These are phyloP conservation scores for Circinella umbellata DNA, from an alignment of 371 early-diverging fungal genomes.

Conservation along the genomic window DNA sequence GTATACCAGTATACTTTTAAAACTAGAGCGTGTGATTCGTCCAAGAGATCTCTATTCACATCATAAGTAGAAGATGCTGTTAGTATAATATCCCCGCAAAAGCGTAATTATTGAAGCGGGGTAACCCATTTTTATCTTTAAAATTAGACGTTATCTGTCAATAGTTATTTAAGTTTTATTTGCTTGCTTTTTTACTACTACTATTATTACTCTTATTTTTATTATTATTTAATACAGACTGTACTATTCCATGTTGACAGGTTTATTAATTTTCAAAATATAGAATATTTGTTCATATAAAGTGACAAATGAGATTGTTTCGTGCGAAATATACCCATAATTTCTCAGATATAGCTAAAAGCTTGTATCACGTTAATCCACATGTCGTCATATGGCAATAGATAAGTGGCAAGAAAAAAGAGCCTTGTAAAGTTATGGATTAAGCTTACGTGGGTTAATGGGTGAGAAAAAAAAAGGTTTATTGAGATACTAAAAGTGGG, in stretches of 20 bases:
- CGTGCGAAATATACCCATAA: slow-evolving; percentile 7
- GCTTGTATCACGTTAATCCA: not conserved
- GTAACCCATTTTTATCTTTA: no score
- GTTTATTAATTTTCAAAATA: no score
- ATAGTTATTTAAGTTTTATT: no score
- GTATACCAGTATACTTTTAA: not conserved
- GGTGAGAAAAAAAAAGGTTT: not conserved
- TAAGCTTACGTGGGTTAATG: not conserved
- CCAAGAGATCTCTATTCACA: not conserved
- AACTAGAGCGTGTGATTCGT: not conserved
- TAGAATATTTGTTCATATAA: not conserved
- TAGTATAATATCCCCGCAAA: not conserved
- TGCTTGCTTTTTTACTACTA: no score
- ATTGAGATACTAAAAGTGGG: no score
- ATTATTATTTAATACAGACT: no score
- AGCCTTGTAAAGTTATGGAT: not conserved
- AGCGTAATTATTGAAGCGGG: no score
- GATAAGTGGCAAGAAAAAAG: not conserved
- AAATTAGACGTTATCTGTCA: no score
- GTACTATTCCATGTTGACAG: no score
- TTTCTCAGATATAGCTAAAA: not conserved
- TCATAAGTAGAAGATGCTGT: not conserved
- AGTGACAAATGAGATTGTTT: not conserved
- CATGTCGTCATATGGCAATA: slow-evolving; percentile 1
- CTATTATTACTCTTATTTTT: no score